Conservation (phyloP, 2,329 filamentous ascomycete genomes). For the Alternaria incomplexa region DNA sequence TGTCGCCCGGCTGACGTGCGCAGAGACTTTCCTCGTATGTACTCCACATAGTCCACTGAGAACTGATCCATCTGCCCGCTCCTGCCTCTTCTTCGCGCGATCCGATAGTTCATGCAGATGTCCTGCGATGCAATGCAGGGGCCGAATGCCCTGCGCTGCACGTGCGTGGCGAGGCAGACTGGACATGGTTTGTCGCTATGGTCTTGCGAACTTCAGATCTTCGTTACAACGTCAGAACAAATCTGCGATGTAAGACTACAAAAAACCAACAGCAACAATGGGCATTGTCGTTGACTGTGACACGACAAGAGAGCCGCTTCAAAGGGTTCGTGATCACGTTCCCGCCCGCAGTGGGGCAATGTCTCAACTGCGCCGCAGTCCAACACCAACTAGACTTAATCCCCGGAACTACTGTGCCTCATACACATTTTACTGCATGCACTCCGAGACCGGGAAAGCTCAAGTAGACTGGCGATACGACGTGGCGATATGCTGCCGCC, state of each 20-base stretch:
- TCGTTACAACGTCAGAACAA: no score
- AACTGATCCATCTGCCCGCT: background rate
- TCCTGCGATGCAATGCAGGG: background rate
- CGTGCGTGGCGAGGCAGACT: background rate
- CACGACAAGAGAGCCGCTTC: background rate
- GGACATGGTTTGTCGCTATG: background rate
- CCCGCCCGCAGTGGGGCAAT: background rate
- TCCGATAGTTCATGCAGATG: background rate
- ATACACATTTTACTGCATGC: background rate
- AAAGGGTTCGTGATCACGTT: no score
- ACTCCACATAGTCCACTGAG: background rate
- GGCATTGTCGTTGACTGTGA: background rate
- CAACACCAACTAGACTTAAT: background rate
- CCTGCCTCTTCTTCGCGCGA: background rate
- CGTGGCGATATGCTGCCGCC: background rate
- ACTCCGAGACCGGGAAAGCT: background rate
- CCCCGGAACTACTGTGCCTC: background rate
- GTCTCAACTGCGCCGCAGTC: conserved; percentile 1
- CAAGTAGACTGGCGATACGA: background rate
- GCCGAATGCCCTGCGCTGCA: background rate
- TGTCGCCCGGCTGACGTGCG: background rate
- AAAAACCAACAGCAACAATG: background rate
- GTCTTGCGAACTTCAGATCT: background rate
- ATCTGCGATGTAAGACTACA: accelerated
- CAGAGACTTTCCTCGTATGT: background rate